Conservation (phyloP, 768 basidiomycete species). For the Naganishia randhawae region DNA sequence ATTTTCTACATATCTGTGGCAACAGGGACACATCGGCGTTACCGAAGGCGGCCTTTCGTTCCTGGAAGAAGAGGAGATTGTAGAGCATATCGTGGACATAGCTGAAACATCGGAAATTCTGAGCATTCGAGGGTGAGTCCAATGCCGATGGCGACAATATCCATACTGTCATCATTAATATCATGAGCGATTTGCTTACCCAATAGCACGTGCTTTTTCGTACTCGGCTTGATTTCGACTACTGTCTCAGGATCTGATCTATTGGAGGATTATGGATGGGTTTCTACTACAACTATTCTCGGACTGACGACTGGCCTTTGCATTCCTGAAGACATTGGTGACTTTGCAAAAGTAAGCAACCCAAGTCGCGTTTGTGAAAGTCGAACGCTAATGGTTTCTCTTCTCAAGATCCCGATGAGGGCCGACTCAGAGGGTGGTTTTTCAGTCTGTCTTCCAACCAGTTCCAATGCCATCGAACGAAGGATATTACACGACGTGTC, state of each 20-base stretch:
- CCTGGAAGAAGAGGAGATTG: constrained; percentile 90
- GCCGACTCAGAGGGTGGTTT: neutral
- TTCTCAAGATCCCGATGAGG: constrained; percentile 4
- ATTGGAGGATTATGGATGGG: constrained; percentile 87
- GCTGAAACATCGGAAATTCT: constrained; percentile 83
- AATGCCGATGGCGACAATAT: neutral
- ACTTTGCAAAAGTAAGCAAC: constrained; percentile 68
- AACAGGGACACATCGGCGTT: constrained; percentile 87
- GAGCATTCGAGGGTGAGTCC: constrained; percentile 83
- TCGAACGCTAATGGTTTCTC: neutral
- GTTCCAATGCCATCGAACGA: constrained; percentile 44
- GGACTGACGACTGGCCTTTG: constrained; percentile 86
- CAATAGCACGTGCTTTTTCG: constrained; percentile 87
- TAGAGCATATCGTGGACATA: constrained; percentile 83
- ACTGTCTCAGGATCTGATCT: constrained; percentile 90
- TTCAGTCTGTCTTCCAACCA: neutral
- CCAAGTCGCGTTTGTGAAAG: neutral
- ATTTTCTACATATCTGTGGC: neutral
- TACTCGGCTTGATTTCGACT: constrained; percentile 84
- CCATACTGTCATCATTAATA: neutral
- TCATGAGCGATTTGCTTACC: neutral
- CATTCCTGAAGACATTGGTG: constrained; percentile 75
- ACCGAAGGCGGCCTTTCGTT: constrained; percentile 87
- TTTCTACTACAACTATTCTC: constrained; percentile 78
- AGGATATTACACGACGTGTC: constrained; percentile 85